Evolutionary conservation across 2,329 filamentous ascomycete species (phyloP), one percentile per base, ranked within the genome.

Genomic region (Diaporthe ampelina): DNA sequence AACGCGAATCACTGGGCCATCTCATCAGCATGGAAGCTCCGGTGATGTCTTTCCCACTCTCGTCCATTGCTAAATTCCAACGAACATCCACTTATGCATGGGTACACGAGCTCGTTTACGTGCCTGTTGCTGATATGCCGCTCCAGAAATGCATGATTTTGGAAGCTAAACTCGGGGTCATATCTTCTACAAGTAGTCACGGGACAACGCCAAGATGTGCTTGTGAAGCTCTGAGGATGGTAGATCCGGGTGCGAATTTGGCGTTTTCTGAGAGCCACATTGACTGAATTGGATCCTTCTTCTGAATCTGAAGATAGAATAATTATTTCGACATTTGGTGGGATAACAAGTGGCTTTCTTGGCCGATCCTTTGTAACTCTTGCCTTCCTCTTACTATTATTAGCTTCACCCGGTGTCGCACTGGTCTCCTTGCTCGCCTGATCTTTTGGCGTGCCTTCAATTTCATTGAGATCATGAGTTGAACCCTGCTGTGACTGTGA

Each of bases 1-100:
- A 19, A 11, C 1, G 19, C 26, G 7, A 24, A 50, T 8, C 24
- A 35, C 10, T 19, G 0, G 4, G 4, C 5, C 9, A 37, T 4
- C 21, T 40, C 32, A 21, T 68, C 48, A 8, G 21, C 45, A 29
- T 68, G 32, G 19, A 54, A 40, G 3, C 10, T 1, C 5, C n/a
- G 17, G 17, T 68, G 48, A 68, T 68, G 63, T 13, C n/a, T 54
- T 17, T 68, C 63, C 63, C 63, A 68, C 13, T 50, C 32, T 8
- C 8, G 32, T 4, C 17, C 48, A 54, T 40, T 8, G 19, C 17
- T 26, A 13, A 68, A 68, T 2, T n/a, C 4, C 3, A 52, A 19
- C 15, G 63, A 26, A 48, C 63, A 68, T 21, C 48, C 63, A 3
- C 40, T 68, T 29, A 54, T 40, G 63, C 63, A 68, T 19, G n/a